Conservation (phyloP, 139 green algal genomes). For the Chlamydomonas applanata region DNA sequence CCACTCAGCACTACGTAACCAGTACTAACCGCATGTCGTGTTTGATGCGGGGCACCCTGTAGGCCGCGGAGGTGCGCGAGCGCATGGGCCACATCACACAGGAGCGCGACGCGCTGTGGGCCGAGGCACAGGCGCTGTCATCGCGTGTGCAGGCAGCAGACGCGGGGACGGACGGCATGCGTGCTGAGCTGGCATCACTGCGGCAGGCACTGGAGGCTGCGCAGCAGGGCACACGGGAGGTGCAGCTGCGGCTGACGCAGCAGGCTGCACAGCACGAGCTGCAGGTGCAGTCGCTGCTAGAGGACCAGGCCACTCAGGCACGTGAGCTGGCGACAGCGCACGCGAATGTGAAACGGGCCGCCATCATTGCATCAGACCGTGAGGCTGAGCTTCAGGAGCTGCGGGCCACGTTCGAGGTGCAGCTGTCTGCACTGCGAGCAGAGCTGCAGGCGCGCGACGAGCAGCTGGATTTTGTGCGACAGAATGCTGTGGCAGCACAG, state of each 20-base stretch:
- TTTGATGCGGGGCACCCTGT: too few species aligned
- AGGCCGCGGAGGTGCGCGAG: too few species aligned
- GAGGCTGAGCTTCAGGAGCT: constrained; percentile 9
- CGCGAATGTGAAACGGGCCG: not conserved
- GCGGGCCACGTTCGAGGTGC: not conserved
- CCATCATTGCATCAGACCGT: too few species aligned
- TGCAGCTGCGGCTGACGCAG: constrained; percentile 6
- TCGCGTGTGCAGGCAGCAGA: too few species aligned
- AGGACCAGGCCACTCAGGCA: constrained; percentile 3
- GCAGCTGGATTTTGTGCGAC: too few species aligned
- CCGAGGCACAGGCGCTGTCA: too few species aligned
- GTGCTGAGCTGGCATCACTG: not conserved
- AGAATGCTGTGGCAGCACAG: too few species aligned
- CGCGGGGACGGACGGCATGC: not conserved
- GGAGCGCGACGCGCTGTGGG: too few species aligned
- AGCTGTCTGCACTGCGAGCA: not conserved
- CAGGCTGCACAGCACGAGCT: constrained; percentile 3
- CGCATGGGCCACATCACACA: too few species aligned
- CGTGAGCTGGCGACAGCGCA: not conserved
- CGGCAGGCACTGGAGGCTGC: not conserved
- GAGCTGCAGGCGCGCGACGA: constrained; percentile 1
- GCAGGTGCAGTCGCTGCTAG: not conserved
- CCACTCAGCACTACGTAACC: too few species aligned
- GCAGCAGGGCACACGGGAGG: not conserved
- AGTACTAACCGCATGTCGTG: too few species aligned